Percentiles rank a stretch among this genome's conserved stretches.
phyloP scores from a whole-genome alignment of 1,284 basidiomycete genomes.

The Malassezia nana region DNA sequence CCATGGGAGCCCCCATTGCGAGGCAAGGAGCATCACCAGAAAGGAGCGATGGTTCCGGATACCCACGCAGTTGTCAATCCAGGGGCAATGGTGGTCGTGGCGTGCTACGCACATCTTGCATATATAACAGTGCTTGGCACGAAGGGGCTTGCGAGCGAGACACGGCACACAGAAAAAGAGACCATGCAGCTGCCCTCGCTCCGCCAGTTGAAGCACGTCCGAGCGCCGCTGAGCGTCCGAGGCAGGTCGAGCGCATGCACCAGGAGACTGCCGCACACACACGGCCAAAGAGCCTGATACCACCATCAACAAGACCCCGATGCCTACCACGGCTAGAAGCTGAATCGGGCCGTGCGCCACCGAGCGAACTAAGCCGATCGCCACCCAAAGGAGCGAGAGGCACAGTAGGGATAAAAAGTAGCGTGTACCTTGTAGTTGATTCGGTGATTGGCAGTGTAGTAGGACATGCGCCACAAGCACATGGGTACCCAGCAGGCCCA shows the following conservation, averaged over 20 bases:
- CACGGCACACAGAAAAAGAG: constrained; percentile 92
- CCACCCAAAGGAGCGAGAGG: not conserved
- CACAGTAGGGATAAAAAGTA: constrained; percentile 74
- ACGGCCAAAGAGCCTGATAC: not conserved
- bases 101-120: constrained; percentile 77
- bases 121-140: constrained; percentile 87
- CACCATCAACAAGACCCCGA: not conserved
- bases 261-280: constrained; percentile 53
- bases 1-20: constrained; percentile 67
- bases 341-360: not conserved
- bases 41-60: constrained; percentile 90
- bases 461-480: constrained; percentile 54
- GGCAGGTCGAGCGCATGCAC: constrained; percentile 66
- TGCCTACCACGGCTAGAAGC: not conserved
- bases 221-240: constrained; percentile 26
- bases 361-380: not conserved
- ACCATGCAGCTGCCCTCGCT: constrained; percentile 76
- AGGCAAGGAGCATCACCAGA: constrained; percentile 71
- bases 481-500: constrained; percentile 82
- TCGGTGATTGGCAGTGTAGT: constrained; percentile 24
- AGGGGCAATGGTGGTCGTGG: constrained; percentile 68
- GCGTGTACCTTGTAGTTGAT: constrained; percentile 52
- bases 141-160: constrained; percentile 81
- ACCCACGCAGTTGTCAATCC: constrained; percentile 99
- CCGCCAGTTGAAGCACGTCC: constrained; percentile 56